Percentiles rank a stretch among this genome's conserved stretches.
Conservation (phyloP, 768 basidiomycete species). For the Kwoniella dejecticola region DNA sequence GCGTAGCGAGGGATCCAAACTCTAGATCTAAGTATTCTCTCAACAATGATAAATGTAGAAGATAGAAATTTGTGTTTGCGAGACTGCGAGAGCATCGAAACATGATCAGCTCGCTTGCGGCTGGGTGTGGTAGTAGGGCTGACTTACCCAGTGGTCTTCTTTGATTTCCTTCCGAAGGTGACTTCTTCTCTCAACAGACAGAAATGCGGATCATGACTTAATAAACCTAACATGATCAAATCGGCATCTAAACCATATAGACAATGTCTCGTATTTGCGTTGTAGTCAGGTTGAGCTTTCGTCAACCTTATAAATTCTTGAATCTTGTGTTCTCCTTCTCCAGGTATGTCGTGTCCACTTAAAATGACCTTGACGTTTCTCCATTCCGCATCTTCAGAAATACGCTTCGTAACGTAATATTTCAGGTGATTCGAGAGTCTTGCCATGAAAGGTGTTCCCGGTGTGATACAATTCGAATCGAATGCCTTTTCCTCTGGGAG, state of each 20-base stretch:
- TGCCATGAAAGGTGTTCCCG: slow-evolving; percentile 97
- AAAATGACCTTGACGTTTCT: slow-evolving; percentile 85
- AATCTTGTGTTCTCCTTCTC: slow-evolving; percentile 99
- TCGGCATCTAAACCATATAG: slow-evolving; percentile 98
- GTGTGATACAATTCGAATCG: slow-evolving; percentile 98
- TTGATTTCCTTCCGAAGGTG: slow-evolving; percentile 85
- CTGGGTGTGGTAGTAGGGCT: not conserved
- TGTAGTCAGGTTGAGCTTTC: slow-evolving; percentile 92
- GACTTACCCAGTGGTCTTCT: slow-evolving; percentile 67
- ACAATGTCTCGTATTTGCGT: slow-evolving; percentile 96
- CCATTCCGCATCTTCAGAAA: slow-evolving; percentile 95
- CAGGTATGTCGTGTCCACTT: slow-evolving; percentile 93
- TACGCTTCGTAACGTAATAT: slow-evolving; percentile 98
- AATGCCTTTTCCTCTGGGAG: slow-evolving; percentile 93
- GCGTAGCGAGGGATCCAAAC: slow-evolving; percentile 64
- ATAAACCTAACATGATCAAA: slow-evolving; percentile 92
- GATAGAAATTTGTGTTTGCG: slow-evolving; percentile 71
- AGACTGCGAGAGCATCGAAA: slow-evolving; percentile 26
- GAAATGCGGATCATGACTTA: slow-evolving; percentile 98
- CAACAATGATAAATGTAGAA: slow-evolving; percentile 89
- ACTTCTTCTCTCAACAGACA: slow-evolving; percentile 97
- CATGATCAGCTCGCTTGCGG: slow-evolving; percentile 12
- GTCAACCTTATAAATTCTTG: slow-evolving; percentile 97
- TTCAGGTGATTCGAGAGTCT: slow-evolving; percentile 85
- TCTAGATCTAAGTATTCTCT: slow-evolving; percentile 97